Base-by-base conservation (phyloP, 495 filamentous ascomycete species). In the Penicillium manginii region DNA sequence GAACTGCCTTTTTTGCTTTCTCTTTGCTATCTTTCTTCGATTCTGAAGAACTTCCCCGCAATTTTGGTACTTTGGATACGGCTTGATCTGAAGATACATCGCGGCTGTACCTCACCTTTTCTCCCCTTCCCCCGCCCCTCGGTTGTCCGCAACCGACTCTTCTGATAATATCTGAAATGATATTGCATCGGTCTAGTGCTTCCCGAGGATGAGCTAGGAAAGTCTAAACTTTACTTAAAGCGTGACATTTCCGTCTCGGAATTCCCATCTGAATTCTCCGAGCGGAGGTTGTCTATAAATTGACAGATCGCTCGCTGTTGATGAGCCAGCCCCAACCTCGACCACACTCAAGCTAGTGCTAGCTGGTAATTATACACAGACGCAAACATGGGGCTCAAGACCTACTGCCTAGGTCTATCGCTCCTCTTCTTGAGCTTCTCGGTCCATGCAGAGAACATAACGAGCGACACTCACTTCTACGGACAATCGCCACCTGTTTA, bases 401-500 rank as follows among this genome's bases (percentile, higher is more conserved):
- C 40, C 1, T 52, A 48, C 21, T 32, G 40, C 1, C 15, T 48
- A n/a, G 37, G 57, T 35, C 50, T 64, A 33, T 23, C 59, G 22
- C 50, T 50, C 26, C 31, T 60, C 18, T 40, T 45, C 7, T 33
- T 64, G 12, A 49, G 37, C 21, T 12, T 4, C 3, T 10, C 22
- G 8, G 18, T n/a, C 26, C 45, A 47, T 8, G 50, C 60, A 10
- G 50, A 56, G 32, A 58, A 63, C 46, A 71, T 71, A 19, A 66
- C 62, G 0, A 60, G 47, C 55, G 67, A 70, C 46, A 22, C 63
- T 3, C 55, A 57, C 22, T 87, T 86, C 56, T 86, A 86, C 61
- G 84, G 84, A n/a, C 65, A 81, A 54, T 84, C 81, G 43, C 80
- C 81, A 0, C 72, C 78, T 0, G 76, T 85, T n/a, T 84, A 83